These are phyloP conservation scores for Fusarium graminum DNA, from an alignment of 2,329 filamentous ascomycete species.

Conservation along the genomic window DNA sequence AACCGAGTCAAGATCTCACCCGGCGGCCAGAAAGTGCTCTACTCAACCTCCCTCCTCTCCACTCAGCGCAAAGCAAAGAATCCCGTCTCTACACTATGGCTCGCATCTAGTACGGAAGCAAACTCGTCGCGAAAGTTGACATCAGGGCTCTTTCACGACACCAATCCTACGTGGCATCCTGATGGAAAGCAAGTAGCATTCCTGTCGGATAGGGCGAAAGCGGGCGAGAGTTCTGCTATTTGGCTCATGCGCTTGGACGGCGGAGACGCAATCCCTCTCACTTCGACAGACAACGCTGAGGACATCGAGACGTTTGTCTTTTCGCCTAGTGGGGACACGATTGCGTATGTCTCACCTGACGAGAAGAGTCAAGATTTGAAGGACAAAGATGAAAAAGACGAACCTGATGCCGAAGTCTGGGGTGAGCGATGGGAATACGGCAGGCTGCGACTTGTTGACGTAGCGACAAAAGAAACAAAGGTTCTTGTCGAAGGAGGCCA, in stretches of 20 bases:
- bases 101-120: constrained; percentile 26
- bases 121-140: constrained; percentile 23
- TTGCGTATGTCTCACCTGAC: constrained; percentile 38
- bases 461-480: constrained; percentile 43
- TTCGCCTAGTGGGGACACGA: constrained; percentile 21
- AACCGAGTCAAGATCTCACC: constrained; percentile 22
- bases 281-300: constrained; percentile 29
- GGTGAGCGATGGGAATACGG: constrained; percentile 53
- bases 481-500: constrained; percentile 19
- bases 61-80: constrained; percentile 27
- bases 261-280: constrained; percentile 33
- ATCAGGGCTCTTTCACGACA: constrained; percentile 12
- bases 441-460: constrained; percentile 50
- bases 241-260: constrained; percentile 39
- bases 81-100: constrained; percentile 32
- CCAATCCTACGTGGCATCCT: constrained; percentile 19
- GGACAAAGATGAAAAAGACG: constrained; percentile 47
- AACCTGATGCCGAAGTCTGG: constrained; percentile 54
- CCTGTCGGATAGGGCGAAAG: constrained; percentile 43
- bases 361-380: constrained; percentile 22
- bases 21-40: constrained; percentile 10
- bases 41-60: constrained; percentile 8
- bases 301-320: constrained; percentile 25
- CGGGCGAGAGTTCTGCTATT: constrained; percentile 48
- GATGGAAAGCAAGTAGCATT: constrained; percentile 15